Evolutionary conservation across 73 alveolate species (phyloP).

Genomic region (Symbiodinium natans): DNA sequence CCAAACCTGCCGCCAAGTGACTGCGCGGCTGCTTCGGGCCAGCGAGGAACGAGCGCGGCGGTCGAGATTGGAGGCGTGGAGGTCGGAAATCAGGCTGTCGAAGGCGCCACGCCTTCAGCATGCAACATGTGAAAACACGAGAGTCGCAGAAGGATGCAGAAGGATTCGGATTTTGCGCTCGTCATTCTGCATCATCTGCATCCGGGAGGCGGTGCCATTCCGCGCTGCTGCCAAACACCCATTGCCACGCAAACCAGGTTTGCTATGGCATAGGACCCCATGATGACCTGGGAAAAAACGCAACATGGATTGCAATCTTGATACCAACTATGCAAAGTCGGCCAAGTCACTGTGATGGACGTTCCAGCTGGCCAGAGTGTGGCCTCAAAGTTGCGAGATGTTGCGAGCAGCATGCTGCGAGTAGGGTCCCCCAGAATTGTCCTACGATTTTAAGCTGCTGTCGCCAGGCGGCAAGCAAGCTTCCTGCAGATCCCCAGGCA

Average conservation of each 20-base stretch:
- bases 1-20: not conserved
- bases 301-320: too few species aligned
- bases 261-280: conserved; percentile 54
- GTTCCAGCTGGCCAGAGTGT: conserved; percentile 47
- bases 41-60: conserved; percentile 88
- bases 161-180: too few species aligned
- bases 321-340: too few species aligned
- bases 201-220: not conserved
- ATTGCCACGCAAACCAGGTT: conserved; percentile 16
- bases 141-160: too few species aligned
- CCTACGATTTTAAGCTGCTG: not conserved
- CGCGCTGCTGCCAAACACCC: not conserved
- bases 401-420: too few species aligned
- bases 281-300: conserved; percentile 23
- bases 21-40: conserved; percentile 38
- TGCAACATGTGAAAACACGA: not conserved
- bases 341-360: not conserved
- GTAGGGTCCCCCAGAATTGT: not conserved
- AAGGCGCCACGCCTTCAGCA: conserved; percentile 76
- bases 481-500: conserved; percentile 28
- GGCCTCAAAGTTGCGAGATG: conserved; percentile 28
- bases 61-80: conserved; percentile 70
- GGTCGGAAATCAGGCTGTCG: conserved; percentile 53
- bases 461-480: not conserved
- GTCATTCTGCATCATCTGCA: not conserved